These are phyloP conservation scores for Citrus sp. DNA, from an alignment of 345 rosid genomes.

Conservation along the genomic window DNA sequence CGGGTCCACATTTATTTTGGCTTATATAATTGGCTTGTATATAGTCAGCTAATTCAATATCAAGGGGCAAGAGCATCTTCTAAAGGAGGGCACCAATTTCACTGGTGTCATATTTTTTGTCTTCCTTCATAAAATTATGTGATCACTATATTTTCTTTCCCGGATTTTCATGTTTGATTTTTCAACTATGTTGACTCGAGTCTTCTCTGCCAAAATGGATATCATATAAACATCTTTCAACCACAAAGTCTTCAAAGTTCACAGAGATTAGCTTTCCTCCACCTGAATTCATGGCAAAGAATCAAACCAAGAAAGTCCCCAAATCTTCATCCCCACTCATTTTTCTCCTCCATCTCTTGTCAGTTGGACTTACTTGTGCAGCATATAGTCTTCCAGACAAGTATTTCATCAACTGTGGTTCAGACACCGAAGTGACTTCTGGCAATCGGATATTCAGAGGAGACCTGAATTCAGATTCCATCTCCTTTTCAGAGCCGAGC, in stretches of 20 bases:
- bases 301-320: neutral
- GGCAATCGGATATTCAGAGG: slow-evolving; percentile 22
- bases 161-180: neutral
- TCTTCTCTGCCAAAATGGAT: neutral
- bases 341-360: slow-evolving; percentile 13
- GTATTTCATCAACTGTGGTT: slow-evolving; percentile 64
- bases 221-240: neutral
- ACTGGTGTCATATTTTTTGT: too few relatives aligned
- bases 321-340: slow-evolving; percentile 13
- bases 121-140: too few relatives aligned
- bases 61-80: too few relatives aligned
- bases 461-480: slow-evolving; percentile 25
- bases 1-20: too few relatives aligned
- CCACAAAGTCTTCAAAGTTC: neutral
- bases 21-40: too few relatives aligned
- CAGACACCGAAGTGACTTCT: slow-evolving; percentile 8
- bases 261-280: neutral
- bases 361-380: slow-evolving; percentile 7
- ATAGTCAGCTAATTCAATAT: too few relatives aligned
- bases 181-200: neutral
- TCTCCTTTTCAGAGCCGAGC: slow-evolving; percentile 16
- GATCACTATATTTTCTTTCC: too few relatives aligned
- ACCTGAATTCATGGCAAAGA: slow-evolving; percentile 7
- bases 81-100: too few relatives aligned
- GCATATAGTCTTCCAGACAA: slow-evolving; percentile 28